These are phyloP conservation scores for Volvox africanus DNA, from an alignment of 139 green algal species.

Conservation along the genomic window DNA sequence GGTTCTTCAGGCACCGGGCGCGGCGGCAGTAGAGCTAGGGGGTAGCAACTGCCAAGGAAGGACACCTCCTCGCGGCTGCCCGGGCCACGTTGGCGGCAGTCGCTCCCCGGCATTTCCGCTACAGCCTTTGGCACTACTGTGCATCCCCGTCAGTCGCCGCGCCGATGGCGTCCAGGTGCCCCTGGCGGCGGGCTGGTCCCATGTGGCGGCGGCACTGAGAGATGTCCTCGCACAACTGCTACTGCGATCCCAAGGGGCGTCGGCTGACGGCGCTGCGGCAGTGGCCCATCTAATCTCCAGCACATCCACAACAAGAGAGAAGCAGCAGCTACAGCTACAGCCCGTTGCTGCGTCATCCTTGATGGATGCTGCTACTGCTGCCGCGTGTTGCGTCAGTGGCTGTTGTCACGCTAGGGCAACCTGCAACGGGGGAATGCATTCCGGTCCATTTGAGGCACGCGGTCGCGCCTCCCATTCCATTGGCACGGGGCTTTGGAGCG, in stretches of 20 bases:
- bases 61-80: not conserved
- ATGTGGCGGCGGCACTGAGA: not conserved
- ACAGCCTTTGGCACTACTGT: constrained; percentile 63
- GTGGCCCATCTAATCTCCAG: too few species aligned
- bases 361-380: not conserved
- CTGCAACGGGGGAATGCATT: too few species aligned
- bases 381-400: too few species aligned
- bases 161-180: constrained; percentile 62
- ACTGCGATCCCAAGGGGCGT: not conserved
- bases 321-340: constrained; percentile 37
- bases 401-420: too few species aligned
- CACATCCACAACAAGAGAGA: too few species aligned
- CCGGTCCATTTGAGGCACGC: too few species aligned
- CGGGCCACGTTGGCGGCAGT: not conserved
- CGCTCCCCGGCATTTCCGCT: not conserved
- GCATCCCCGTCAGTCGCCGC: constrained; percentile 57
- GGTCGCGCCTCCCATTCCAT: too few species aligned
- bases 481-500: too few species aligned
- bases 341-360: not conserved
- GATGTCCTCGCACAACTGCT: not conserved
- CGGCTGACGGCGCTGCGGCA: not conserved
- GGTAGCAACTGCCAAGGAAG: not conserved
- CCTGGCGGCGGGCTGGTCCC: constrained; percentile 34
- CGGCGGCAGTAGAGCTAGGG: not conserved
- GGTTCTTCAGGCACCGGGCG: not conserved